phyloP scores from a whole-genome alignment of 2,329 filamentous ascomycete genomes.

The Fusarium beomiforme region DNA sequence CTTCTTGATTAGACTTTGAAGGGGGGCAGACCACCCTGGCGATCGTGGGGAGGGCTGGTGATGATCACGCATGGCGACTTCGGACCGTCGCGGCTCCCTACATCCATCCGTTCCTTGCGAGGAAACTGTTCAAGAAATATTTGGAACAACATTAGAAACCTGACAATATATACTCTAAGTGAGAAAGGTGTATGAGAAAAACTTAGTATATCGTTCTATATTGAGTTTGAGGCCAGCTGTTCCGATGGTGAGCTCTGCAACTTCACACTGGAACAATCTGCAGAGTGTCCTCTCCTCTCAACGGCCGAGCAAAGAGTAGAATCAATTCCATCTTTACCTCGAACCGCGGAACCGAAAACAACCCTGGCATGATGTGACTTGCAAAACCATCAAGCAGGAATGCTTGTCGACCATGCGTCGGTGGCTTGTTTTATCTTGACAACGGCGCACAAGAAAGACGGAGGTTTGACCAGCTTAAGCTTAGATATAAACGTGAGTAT shows the following conservation, averaged over 20 bases:
- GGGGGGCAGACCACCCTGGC: conserved; percentile 3
- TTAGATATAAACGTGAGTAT: conserved; percentile 20
- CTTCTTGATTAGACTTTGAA: background rate
- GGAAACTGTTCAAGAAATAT: too few relatives aligned
- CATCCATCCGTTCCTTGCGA: background rate
- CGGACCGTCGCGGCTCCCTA: background rate
- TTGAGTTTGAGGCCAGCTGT: background rate
- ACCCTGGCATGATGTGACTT: background rate
- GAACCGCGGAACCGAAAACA: background rate
- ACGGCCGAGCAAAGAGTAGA: background rate
- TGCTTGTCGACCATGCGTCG: background rate
- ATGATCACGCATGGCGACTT: conserved; percentile 10
- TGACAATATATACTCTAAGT: too few relatives aligned
- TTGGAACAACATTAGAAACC: too few relatives aligned
- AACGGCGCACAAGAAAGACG: background rate
- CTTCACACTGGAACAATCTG: background rate
- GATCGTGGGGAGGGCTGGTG: conserved; percentile 13
- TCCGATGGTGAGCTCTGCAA: too few relatives aligned
- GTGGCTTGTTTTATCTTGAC: conserved; percentile 17
- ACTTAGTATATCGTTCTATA: background rate
- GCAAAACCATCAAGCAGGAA: background rate
- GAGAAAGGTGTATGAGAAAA: too few relatives aligned
- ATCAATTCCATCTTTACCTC: background rate
- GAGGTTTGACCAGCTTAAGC: conserved; percentile 25
- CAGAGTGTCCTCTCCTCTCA: too few relatives aligned